Evolutionary conservation across 768 basidiomycete genomes (phyloP).

Genomic region (Polyporus arcularius): DNA sequence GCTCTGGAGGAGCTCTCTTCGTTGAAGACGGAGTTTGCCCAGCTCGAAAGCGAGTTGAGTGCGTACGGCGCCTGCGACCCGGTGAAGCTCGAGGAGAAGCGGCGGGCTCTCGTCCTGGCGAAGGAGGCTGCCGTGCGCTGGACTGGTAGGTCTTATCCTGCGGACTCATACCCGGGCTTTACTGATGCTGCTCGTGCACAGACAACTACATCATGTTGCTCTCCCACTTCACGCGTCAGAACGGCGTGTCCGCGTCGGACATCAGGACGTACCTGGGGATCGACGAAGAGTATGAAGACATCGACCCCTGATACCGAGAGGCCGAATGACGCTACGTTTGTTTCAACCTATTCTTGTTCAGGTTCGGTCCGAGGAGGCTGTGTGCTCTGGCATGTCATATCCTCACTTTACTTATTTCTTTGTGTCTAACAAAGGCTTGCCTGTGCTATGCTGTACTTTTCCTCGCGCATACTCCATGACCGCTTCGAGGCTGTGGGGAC

Average conservation of each 20-base stretch:
- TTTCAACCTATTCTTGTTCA: too few relatives aligned
- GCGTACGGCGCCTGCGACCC: conserved; percentile 88
- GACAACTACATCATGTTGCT: conserved; percentile 73
- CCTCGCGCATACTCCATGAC: too few relatives aligned
- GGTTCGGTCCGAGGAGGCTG: too few relatives aligned
- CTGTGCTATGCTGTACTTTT: too few relatives aligned
- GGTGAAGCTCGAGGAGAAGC: conserved; percentile 74
- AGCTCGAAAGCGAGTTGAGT: conserved; percentile 66
- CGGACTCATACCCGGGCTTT: neutral
- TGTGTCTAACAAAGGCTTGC: too few relatives aligned
- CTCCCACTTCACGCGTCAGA: conserved; percentile 66
- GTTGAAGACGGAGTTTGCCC: conserved; percentile 49
- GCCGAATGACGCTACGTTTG: too few relatives aligned
- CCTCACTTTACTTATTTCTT: too few relatives aligned
- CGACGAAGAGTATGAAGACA: conserved; percentile 77
- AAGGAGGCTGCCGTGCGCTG: conserved; percentile 84
- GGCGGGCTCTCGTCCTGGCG: conserved; percentile 68
- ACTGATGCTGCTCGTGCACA: conserved; percentile 27
- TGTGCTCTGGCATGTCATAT: too few relatives aligned
- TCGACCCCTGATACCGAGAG: conserved; percentile 27
- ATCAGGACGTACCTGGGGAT: conserved; percentile 67
- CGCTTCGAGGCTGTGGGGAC: too few relatives aligned
- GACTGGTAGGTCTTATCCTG: conserved; percentile 72
- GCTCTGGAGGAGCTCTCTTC: conserved; percentile 51
- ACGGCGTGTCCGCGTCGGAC: conserved; percentile 57